Conservation (phyloP, 1,139 yeast genomes). For the Blastobotrys arbuscula region DNA sequence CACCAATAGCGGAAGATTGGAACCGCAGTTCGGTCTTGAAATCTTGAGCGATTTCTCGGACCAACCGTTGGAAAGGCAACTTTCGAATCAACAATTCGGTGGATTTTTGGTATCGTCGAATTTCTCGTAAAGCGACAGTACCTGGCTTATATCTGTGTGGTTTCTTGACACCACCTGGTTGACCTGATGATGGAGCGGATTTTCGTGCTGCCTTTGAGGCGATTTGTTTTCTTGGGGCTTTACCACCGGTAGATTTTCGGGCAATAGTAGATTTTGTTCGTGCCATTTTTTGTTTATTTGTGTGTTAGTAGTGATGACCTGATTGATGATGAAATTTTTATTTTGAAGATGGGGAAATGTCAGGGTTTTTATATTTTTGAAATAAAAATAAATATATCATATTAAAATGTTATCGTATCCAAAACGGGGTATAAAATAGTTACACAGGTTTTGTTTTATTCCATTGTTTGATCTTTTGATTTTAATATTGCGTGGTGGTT, state of each 20-base stretch:
- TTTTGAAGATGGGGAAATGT: background rate
- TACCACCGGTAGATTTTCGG: slow-evolving; percentile 98
- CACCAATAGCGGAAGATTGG: slow-evolving; percentile 98
- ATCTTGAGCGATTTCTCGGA: slow-evolving; percentile 96
- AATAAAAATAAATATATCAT: too few species aligned
- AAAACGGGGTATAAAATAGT: too few species aligned
- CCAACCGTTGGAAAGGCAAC: slow-evolving; percentile 97
- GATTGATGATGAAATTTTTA: background rate
- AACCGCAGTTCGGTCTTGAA: slow-evolving; percentile 97
- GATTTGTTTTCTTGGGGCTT: slow-evolving; percentile 98
- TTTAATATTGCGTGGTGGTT: too few species aligned
- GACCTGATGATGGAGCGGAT: slow-evolving; percentile 67
- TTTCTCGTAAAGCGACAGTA: slow-evolving; percentile 99
- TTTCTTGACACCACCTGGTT: slow-evolving; percentile 98
- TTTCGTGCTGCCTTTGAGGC: slow-evolving; percentile 99
- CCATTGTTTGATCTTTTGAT: too few species aligned
- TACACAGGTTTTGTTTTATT: too few species aligned
- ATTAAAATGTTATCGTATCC: too few species aligned
- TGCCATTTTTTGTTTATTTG: slow-evolving; percentile 55
- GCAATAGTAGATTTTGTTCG: slow-evolving; percentile 97
- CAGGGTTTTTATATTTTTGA: background rate
- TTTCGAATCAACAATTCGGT: slow-evolving; percentile 95
- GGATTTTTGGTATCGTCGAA: slow-evolving; percentile 97
- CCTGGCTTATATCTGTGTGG: slow-evolving; percentile 99
- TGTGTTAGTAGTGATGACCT: background rate